Evolutionary conservation across 2,329 filamentous ascomycete genomes (phyloP).

Genomic region (Epichloe festucae): DNA sequence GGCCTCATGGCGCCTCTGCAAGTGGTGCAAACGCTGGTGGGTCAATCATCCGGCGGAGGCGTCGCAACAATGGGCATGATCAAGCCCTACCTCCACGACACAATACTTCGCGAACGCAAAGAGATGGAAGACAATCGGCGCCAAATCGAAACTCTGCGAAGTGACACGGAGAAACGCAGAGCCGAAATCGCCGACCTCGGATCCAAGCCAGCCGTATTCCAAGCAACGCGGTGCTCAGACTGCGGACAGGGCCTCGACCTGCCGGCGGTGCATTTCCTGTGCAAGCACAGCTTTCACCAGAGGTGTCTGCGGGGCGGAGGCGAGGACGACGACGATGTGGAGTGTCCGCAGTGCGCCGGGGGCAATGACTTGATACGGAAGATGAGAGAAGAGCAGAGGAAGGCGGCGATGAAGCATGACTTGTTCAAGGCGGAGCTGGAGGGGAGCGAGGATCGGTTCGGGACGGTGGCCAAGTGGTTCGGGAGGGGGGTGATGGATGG

Average conservation of each 20-base stretch:
- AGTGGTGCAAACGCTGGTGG: constrained; percentile 82
- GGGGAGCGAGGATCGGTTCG: constrained; percentile 66
- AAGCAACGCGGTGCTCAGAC: constrained; percentile 74
- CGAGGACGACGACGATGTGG: constrained; percentile 43
- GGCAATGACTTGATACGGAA: constrained; percentile 82
- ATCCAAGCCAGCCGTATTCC: constrained; percentile 76
- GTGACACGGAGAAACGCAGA: constrained; percentile 69
- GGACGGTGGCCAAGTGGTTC: constrained; percentile 90
- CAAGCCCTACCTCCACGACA: constrained; percentile 79
- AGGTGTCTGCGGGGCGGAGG: constrained; percentile 53
- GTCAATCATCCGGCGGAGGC: constrained; percentile 32
- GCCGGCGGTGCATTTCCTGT: constrained; percentile 88
- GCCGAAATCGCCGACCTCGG: constrained; percentile 65
- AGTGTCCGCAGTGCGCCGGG: constrained; percentile 76
- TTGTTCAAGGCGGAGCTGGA: constrained; percentile 73
- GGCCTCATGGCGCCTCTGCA: constrained; percentile 91
- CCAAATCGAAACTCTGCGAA: constrained; percentile 70
- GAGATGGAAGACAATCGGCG: constrained; percentile 73
- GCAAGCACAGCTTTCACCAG: constrained; percentile 94
- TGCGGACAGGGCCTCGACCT: constrained; percentile 71
- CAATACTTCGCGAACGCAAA: constrained; percentile 75
- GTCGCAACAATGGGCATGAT: constrained; percentile 97
- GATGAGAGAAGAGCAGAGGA: constrained; percentile 73
- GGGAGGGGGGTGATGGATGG: constrained; percentile 77
- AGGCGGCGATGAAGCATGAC: constrained; percentile 77